A percentile compares a stretch with the other conserved stretches of the same genome.
These are phyloP conservation scores for Magnusiomyces paraingens DNA, from an alignment of 1,139 yeast species.

Conservation along the genomic window DNA sequence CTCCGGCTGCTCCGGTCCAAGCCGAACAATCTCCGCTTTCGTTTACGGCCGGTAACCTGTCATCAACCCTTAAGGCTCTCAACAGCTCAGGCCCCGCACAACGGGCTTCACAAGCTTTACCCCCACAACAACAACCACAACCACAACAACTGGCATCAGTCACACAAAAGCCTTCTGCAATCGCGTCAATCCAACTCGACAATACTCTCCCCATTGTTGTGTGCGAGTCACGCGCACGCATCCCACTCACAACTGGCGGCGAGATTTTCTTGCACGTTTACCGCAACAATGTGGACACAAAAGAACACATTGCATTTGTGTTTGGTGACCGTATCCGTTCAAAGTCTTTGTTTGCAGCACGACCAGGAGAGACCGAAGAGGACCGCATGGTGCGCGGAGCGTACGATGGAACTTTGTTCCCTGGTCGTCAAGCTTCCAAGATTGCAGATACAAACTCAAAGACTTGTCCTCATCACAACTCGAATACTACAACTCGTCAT, in stretches of 20 bases:
- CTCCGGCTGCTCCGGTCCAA: too few species aligned
- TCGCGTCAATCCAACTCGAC: conserved; percentile 20
- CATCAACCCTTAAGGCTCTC: not conserved
- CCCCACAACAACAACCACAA: conserved; percentile 3
- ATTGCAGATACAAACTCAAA: conserved; percentile 13
- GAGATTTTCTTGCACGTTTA: conserved; percentile 90
- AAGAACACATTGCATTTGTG: conserved; percentile 95
- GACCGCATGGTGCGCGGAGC: conserved; percentile 98
- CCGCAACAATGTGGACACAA: conserved; percentile 75
- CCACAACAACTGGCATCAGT: conserved; percentile 6
- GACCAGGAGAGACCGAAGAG: conserved; percentile 72
- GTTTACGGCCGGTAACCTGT: too few species aligned
- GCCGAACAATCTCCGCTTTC: too few species aligned
- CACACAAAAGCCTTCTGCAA: conserved; percentile 7
- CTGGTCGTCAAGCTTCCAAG: conserved; percentile 63
- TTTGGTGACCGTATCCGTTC: conserved; percentile 91
- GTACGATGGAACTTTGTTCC: conserved; percentile 78
- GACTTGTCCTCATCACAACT: not conserved
- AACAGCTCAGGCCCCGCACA: not conserved
- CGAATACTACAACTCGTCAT: not conserved
- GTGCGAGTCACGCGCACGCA: conserved; percentile 88
- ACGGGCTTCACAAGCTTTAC: not conserved
- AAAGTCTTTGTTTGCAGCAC: conserved; percentile 53
- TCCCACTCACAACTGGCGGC: conserved; percentile 89
- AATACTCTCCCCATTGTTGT: conserved; percentile 59